Percentiles rank a stretch among this genome's conserved stretches.
phyloP scores from a whole-genome alignment of 2,329 filamentous ascomycete genomes.

The Aspergillus jensenii region DNA sequence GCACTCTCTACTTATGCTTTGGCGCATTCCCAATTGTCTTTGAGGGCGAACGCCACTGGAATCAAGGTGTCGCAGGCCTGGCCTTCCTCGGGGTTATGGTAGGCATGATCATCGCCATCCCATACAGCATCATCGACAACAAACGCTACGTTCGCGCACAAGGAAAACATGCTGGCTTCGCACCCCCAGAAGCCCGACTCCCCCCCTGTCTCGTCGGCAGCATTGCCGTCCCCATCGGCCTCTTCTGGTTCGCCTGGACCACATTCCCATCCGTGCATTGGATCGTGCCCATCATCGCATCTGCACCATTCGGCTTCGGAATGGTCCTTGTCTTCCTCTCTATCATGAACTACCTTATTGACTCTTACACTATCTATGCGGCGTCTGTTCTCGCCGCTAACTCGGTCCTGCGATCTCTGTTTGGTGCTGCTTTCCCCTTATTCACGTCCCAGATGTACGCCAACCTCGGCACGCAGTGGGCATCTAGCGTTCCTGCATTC shows the following conservation, averaged over 20 bases:
- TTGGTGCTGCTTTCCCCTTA: background rate
- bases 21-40: background rate
- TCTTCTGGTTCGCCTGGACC: slow-evolving; percentile 9
- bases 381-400: background rate
- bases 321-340: background rate
- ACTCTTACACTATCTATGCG: slow-evolving; percentile 4
- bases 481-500: background rate
- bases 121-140: background rate
- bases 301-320: background rate
- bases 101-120: slow-evolving; percentile 27
- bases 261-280: background rate
- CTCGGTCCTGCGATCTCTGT: background rate
- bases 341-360: background rate
- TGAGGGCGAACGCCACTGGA: background rate
- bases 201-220: background rate
- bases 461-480: background rate
- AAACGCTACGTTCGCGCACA: slow-evolving; percentile 5
- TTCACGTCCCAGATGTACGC: slow-evolving; percentile 1
- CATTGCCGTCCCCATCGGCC: background rate
- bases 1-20: slow-evolving; percentile 49
- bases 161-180: background rate
- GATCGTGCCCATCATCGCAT: background rate
- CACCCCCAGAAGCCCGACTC: background rate
- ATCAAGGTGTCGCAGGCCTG: background rate
- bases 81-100: background rate